Base-by-base conservation (phyloP, 2,329 filamentous ascomycete genomes). In the Xylaria arbuscula region DNA sequence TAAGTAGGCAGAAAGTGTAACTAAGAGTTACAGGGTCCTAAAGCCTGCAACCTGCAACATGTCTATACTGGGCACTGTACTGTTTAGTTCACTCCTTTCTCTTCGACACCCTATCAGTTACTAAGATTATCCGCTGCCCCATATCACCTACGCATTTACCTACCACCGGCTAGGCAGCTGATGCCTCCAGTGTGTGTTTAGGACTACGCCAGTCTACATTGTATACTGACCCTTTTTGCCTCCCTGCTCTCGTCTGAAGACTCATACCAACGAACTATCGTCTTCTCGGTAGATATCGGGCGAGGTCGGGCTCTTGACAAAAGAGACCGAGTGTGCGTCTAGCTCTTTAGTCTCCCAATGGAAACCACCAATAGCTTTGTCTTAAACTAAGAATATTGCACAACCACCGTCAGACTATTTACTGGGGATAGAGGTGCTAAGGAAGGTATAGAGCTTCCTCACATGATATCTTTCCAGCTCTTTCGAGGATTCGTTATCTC, bases 331-430 rank as follows among this genome's bases (percentile, higher is more conserved):
- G 69, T 70, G 70, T 70, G 68, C 73, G 70, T 72, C 70, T 64
- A 74, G 64, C 62, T 71, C 64, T 72, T 71, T 67, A 70, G 72
- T 69, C 64, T 67, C 59, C 64, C 65, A 59, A 72, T 72, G 69
- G 66, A 74, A 74, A 72, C 74, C 68, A 64, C 65, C 72, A 73
- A 73, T 73, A 76, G 74, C 72, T 66, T 72, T 77, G 76, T 77
- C 76, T 78, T 71, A 77, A 74, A 69, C 70, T 67, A 65, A 68
- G 70, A 73, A 74, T 72, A 73, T 76, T 76, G 74, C 75, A 72
- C 75, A 70, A 77, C 75, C 70, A 64, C 60, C 64, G 71, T 72
- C 68, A 57, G 68, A 69, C 58, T 73, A 70, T 61, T 68, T 54
- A 66, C 66, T 61, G 36, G 60, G 51, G 61, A 40, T 7, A 10